Evolutionary conservation across 2,329 filamentous ascomycete genomes (phyloP).

Genomic region (Dissoconium aciculare): DNA sequence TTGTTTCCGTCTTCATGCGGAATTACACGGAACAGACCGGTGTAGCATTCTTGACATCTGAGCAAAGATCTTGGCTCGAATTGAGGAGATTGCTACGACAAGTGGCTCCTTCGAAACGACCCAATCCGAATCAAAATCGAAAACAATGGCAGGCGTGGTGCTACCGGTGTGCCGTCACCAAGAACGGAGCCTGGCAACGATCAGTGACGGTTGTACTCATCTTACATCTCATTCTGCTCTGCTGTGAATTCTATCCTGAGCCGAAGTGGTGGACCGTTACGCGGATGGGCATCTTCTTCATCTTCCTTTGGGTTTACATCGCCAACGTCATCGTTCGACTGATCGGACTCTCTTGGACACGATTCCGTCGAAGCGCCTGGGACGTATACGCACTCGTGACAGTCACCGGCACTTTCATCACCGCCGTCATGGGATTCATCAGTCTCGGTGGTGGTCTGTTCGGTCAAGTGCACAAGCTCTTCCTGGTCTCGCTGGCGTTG

Average conservation of each 20-base stretch:
- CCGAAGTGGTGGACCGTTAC: constrained; percentile 52
- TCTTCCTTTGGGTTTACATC: constrained; percentile 76
- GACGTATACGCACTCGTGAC: constrained; percentile 75
- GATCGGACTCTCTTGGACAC: constrained; percentile 75
- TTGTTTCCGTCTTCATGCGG: constrained; percentile 98
- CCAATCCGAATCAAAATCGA: constrained; percentile 58
- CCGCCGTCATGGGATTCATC: constrained; percentile 60
- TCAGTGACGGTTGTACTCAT: constrained; percentile 66
- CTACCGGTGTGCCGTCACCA: constrained; percentile 84
- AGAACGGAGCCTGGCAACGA: constrained; percentile 81
- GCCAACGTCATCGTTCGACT: constrained; percentile 73
- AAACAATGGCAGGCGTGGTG: constrained; percentile 81
- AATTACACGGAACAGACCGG: constrained; percentile 98
- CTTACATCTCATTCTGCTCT: constrained; percentile 66
- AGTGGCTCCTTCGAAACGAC: constrained; percentile 86
- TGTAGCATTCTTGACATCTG: constrained; percentile 85
- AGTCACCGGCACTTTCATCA: constrained; percentile 66
- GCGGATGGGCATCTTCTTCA: constrained; percentile 44
- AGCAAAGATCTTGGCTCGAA: constrained; percentile 94
- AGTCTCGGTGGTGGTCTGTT: constrained; percentile 44
- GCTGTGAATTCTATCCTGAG: constrained; percentile 74
- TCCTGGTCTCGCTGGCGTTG: constrained; percentile 76
- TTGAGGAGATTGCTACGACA: constrained; percentile 80
- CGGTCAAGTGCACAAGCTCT: constrained; percentile 78
- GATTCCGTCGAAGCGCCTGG: constrained; percentile 89